Evolutionary conservation across 208 protist species (phyloP).

Genomic region (Borovskyia barvae): DNA sequence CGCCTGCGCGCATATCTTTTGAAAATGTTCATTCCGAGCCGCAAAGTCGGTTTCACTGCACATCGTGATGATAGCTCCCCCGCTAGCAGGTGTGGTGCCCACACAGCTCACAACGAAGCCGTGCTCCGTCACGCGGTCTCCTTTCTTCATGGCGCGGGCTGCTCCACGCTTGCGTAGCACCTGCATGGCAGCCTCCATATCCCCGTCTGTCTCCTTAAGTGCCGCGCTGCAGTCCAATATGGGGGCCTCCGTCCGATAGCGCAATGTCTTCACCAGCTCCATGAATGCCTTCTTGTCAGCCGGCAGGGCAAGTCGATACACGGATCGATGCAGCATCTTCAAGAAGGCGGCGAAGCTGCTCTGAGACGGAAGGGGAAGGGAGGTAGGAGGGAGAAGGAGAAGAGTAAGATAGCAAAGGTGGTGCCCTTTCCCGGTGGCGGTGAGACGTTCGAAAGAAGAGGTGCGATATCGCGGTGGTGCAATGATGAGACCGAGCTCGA

Average conservation of each 20-base stretch:
- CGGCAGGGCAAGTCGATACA: conserved; percentile 23
- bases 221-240: conserved; percentile 87
- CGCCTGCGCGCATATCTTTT: conserved; percentile 40
- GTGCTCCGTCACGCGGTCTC: conserved; percentile 71
- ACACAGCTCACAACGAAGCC: conserved; percentile 80
- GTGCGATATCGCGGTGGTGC: no score
- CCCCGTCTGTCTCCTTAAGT: conserved; percentile 68
- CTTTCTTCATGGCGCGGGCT: conserved; percentile 83
- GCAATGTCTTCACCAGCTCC: conserved; percentile 86
- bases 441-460: no score
- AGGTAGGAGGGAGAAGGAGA: conserved; percentile 7
- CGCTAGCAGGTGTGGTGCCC: conserved; percentile 33
- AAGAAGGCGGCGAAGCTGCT: not conserved
- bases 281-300: conserved; percentile 75
- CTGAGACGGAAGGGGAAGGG: conserved; percentile 2
- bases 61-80: conserved; percentile 73
- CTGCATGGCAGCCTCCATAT: conserved; percentile 75
- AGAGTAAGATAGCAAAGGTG: not conserved
- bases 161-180: conserved; percentile 78
- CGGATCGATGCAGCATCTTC: conserved; percentile 44
- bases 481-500: no score
- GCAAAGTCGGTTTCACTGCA: conserved; percentile 93
- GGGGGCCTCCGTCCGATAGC: conserved; percentile 86
- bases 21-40: conserved; percentile 78
- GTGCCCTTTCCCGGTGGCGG: not conserved